These are phyloP conservation scores for Lachancea fermentati DNA, from an alignment of 805 yeast species.

Conservation along the genomic window DNA sequence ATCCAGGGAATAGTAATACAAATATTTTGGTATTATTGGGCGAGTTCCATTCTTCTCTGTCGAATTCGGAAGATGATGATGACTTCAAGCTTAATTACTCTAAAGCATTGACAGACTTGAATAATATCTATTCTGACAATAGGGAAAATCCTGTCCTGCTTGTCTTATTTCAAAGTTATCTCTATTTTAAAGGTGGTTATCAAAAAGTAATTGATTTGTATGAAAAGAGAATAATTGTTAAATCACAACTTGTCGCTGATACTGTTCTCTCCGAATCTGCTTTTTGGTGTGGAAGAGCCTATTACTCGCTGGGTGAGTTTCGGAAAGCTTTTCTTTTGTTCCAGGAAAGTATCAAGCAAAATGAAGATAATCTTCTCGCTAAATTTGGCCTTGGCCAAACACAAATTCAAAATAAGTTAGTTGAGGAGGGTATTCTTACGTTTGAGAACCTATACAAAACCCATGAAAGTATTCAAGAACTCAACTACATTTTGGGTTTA, in stretches of 20 bases:
- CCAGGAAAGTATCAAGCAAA: conserved; percentile 61
- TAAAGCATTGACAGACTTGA: conserved; percentile 46
- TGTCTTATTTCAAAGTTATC: conserved; percentile 61
- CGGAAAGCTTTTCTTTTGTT: conserved; percentile 68
- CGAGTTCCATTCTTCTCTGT: conserved; percentile 56
- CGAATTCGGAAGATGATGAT: conserved; percentile 42
- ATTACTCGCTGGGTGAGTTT: conserved; percentile 53
- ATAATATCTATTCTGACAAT: conserved; percentile 34
- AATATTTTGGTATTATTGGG: conserved; percentile 61
- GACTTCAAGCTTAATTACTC: conserved; percentile 58
- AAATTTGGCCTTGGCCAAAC: conserved; percentile 83
- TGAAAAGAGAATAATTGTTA: conserved; percentile 40
- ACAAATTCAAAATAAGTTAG: conserved; percentile 63
- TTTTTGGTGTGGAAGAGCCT: conserved; percentile 84
- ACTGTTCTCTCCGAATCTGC: conserved; percentile 53
- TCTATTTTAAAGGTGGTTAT: conserved; percentile 62
- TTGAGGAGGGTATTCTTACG: conserved; percentile 80
- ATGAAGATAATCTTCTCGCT: conserved; percentile 62
- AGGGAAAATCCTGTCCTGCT: conserved; percentile 56
- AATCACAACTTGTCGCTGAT: conserved; percentile 31
- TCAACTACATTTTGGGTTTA: conserved; percentile 69
- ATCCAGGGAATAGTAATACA: conserved; percentile 55
- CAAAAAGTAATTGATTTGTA: conserved; percentile 53
- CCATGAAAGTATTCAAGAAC: conserved; percentile 67
- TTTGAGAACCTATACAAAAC: conserved; percentile 68